phyloP scores from a whole-genome alignment of 2,329 filamentous ascomycete genomes.

The Cryoendolithus antarcticus region DNA sequence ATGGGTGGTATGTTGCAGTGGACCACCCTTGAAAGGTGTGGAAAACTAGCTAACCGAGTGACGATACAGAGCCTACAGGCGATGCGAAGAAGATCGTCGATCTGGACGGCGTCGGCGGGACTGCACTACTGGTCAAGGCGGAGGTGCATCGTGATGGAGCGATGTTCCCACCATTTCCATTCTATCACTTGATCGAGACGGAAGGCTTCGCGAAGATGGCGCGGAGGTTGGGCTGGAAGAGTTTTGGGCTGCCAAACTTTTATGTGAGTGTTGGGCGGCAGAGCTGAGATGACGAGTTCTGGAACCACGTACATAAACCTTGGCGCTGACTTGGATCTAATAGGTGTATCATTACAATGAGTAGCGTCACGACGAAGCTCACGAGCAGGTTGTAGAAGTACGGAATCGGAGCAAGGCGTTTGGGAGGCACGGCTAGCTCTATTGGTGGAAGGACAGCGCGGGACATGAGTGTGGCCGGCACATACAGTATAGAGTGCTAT shows the following conservation, averaged over 20 bases:
- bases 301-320: not conserved
- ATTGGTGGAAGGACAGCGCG: too few species aligned
- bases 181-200: constrained; percentile 95
- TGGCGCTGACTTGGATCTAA: not conserved
- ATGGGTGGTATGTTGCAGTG: constrained; percentile 48
- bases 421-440: too few species aligned
- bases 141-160: constrained; percentile 94
- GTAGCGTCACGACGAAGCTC: constrained; percentile 24
- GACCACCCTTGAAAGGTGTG: too few species aligned
- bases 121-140: constrained; percentile 83
- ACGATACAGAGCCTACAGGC: constrained; percentile 15
- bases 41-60: not conserved
- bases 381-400: not conserved
- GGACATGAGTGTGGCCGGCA: too few species aligned
- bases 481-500: too few species aligned
- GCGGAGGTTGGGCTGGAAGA: constrained; percentile 69
- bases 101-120: constrained; percentile 88
- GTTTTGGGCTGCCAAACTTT: constrained; percentile 89
- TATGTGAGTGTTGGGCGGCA: constrained; percentile 50
- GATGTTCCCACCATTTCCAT: constrained; percentile 95
- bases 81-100: constrained; percentile 36
- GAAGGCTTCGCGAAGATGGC: constrained; percentile 99
- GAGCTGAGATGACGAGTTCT: not conserved
- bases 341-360: constrained; percentile 88
- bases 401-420: too few species aligned